phyloP scores from a whole-genome alignment of 1,284 basidiomycete genomes.

The Ganoderma lucidum region DNA sequence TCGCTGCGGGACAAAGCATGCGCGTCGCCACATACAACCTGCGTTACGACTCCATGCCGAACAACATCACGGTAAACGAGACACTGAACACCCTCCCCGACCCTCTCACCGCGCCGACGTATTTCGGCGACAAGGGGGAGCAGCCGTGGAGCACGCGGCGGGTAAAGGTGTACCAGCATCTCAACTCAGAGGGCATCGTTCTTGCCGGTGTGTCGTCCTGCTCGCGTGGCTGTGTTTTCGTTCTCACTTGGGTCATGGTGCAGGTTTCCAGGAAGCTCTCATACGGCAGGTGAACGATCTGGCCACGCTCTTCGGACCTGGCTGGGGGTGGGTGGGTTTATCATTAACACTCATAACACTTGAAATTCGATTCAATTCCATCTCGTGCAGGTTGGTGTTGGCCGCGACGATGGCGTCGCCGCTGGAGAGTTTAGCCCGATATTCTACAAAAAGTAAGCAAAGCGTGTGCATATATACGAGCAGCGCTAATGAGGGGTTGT shows the following conservation, averaged over 20 bases:
- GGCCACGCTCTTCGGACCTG: slow-evolving; percentile 59
- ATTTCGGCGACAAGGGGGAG: slow-evolving; percentile 45
- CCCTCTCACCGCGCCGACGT: slow-evolving; percentile 48
- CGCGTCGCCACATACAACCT: slow-evolving; percentile 61
- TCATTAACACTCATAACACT: neutral
- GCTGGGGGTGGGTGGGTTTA: slow-evolving; percentile 56
- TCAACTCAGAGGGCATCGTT: slow-evolving; percentile 48
- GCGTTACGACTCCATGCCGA: slow-evolving; percentile 60
- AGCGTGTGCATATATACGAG: neutral
- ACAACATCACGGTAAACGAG: slow-evolving; percentile 56
- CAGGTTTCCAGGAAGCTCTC: slow-evolving; percentile 69
- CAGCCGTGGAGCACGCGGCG: slow-evolving; percentile 61
- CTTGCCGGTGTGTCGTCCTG: slow-evolving; percentile 44
- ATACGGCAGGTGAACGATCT: slow-evolving; percentile 65
- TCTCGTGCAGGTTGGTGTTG: slow-evolving; percentile 59
- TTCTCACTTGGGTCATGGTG: no score
- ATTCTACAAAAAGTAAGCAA: slow-evolving; percentile 61
- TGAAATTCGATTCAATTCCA: no score
- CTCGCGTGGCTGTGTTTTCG: no score
- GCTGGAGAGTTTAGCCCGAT: slow-evolving; percentile 72
- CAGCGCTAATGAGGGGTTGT: neutral
- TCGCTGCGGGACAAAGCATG: slow-evolving; percentile 35
- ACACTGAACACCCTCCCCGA: slow-evolving; percentile 52
- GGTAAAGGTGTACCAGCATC: slow-evolving; percentile 53
- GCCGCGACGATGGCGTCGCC: slow-evolving; percentile 63